Evolutionary conservation across 2,329 filamentous ascomycete genomes (phyloP).

Genomic region (Amauroascus verrucosus): DNA sequence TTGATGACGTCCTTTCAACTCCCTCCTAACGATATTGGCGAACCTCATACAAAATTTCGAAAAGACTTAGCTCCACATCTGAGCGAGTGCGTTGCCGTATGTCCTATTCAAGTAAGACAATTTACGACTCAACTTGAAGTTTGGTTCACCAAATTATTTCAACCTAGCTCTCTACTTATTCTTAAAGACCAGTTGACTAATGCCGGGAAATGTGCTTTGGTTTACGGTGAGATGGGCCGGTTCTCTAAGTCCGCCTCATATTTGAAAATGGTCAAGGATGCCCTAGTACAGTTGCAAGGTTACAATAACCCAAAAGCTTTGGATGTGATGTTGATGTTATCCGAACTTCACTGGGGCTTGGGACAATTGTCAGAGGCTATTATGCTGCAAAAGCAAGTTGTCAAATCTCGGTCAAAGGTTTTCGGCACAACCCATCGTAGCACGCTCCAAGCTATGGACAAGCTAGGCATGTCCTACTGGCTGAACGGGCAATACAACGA

Average conservation of each 20-base stretch:
- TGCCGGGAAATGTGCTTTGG: conserved; percentile 17
- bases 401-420: conserved; percentile 10
- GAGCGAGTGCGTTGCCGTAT: conserved; percentile 14
- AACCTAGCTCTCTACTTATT: conserved; percentile 5
- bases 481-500: conserved; percentile 19
- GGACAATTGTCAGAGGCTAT: conserved; percentile 15
- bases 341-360: conserved; percentile 10
- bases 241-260: conserved; percentile 15
- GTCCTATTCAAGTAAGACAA: neutral
- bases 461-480: conserved; percentile 21
- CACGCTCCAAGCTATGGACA: conserved; percentile 25
- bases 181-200: conserved; percentile 11
- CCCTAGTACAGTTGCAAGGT: conserved; percentile 10
- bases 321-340: conserved; percentile 13
- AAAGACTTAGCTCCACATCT: conserved; percentile 21
- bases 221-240: conserved; percentile 18
- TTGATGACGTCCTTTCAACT: conserved; percentile 8
- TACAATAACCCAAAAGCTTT: conserved; percentile 11
- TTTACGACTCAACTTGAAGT: neutral
- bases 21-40: conserved; percentile 10
- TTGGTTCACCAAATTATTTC: neutral
- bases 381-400: conserved; percentile 13
- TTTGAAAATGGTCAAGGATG: conserved; percentile 12
- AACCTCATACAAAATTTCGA: conserved; percentile 16
- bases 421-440: conserved; percentile 21